These are phyloP conservation scores for Leishmania aethiopica DNA, from an alignment of 208 protist genomes.

Conservation along the genomic window DNA sequence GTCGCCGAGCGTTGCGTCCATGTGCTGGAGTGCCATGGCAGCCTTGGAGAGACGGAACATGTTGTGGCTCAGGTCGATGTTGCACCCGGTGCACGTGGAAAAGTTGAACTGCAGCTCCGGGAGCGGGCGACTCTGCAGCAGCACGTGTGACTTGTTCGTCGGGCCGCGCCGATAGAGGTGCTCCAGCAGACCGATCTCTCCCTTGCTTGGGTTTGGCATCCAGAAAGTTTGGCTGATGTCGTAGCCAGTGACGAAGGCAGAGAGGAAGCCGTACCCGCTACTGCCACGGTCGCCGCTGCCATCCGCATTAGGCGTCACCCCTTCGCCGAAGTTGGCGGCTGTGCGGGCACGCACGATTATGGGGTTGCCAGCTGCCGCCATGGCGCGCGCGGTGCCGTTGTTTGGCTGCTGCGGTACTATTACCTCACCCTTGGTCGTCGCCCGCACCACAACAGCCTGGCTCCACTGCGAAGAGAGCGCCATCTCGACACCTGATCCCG, in stretches of 20 bases:
- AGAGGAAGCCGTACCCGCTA: slow-evolving; percentile 8
- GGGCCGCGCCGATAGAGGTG: slow-evolving; percentile 53
- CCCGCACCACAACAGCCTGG: slow-evolving; percentile 62
- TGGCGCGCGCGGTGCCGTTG: slow-evolving; percentile 44
- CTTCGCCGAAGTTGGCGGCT: slow-evolving; percentile 29
- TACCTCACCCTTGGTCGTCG: slow-evolving; percentile 33
- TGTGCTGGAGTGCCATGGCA: slow-evolving; percentile 68
- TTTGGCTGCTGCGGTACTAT: slow-evolving; percentile 38
- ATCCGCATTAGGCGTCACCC: slow-evolving; percentile 3
- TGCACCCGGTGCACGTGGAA: slow-evolving; percentile 65
- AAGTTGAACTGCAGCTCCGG: slow-evolving; percentile 81
- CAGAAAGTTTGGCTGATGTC: slow-evolving; percentile 70
- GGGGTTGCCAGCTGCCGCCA: slow-evolving; percentile 57
- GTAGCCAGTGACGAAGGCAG: slow-evolving; percentile 25
- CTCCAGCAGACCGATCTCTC: slow-evolving; percentile 75
- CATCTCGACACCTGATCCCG: slow-evolving; percentile 22
- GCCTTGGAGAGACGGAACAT: slow-evolving; percentile 80
- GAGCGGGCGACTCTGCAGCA: slow-evolving; percentile 72
- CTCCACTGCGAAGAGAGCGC: slow-evolving; percentile 69
- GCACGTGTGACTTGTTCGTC: slow-evolving; percentile 52
- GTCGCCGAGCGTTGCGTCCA: slow-evolving; percentile 58
- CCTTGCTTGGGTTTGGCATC: slow-evolving; percentile 55
- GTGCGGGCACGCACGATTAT: slow-evolving; percentile 66
- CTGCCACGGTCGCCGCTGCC: not conserved
- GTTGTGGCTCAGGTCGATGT: slow-evolving; percentile 82